Percentiles rank a stretch among this genome's conserved stretches.
Evolutionary conservation across 2,329 filamentous ascomycete genomes (phyloP).

Genomic region (Neoarthrinium moseri): DNA sequence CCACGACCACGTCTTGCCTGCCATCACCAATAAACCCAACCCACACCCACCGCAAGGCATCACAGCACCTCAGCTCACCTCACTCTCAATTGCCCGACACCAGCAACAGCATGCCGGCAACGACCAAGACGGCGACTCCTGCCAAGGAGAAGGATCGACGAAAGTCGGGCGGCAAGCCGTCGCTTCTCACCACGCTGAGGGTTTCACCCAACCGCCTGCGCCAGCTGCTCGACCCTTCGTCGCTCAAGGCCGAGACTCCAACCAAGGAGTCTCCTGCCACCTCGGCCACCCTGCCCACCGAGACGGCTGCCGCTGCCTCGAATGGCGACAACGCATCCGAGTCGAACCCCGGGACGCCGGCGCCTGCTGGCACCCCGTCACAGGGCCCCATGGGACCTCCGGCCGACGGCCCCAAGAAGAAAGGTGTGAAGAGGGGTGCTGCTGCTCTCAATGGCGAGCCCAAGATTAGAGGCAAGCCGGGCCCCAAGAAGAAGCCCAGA

Average conservation of each 20-base stretch:
- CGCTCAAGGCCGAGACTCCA: conserved; percentile 42
- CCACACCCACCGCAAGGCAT: too few species aligned
- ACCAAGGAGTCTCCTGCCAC: conserved; percentile 46
- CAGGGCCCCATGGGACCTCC: conserved; percentile 60
- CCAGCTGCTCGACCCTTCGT: conserved; percentile 44
- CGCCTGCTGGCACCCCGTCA: conserved; percentile 53
- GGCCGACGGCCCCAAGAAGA: conserved; percentile 67
- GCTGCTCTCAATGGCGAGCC: conserved; percentile 60
- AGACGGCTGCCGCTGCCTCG: conserved; percentile 35
- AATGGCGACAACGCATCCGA: conserved; percentile 58
- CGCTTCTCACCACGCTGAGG: conserved; percentile 50
- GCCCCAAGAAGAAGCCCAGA: conserved; percentile 93
- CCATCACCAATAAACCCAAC: neutral
- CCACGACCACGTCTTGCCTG: conserved; percentile 3
- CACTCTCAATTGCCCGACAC: conserved; percentile 3
- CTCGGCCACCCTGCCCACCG: conserved; percentile 35
- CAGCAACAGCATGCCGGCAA: conserved; percentile 31
- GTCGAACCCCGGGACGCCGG: conserved; percentile 60
- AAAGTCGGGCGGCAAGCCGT: conserved; percentile 35
- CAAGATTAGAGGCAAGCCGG: conserved; percentile 83
- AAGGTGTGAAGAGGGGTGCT: conserved; percentile 70
- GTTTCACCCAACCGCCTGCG: conserved; percentile 50
- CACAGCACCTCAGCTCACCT: neutral
- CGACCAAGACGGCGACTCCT: conserved; percentile 31
- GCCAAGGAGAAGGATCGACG: conserved; percentile 45